Base-by-base conservation (phyloP, 306 rosid species). In the Mimosa bimucronata region DNA sequence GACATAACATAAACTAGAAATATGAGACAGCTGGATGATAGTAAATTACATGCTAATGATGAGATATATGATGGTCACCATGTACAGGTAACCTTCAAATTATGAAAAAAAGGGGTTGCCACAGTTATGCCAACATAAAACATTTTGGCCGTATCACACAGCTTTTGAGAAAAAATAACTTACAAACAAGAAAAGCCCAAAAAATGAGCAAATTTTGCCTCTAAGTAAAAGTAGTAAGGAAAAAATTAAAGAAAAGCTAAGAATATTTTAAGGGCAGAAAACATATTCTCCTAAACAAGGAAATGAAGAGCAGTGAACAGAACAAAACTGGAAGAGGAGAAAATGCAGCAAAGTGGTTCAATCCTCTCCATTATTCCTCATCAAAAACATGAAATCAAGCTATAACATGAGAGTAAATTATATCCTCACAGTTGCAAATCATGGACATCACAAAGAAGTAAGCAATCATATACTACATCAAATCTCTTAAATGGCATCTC, bases 31-130 rank as follows among this genome's bases (percentile, higher is more conserved):
- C 1, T 21, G 34, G 41, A 60, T n/a, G 12, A n/a, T 34, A 62
- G 9, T 40, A 75, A 40, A 58, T 16, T 40, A 15, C 44, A 75
- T 26, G 42, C 18, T 60, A 74, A 6, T 37, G 6, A 58, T 15
- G 29, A 38, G 31, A 60, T 41, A 19, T 60, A 26, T 28, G 29
- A 75, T 10, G 58, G 37, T 12, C 13, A 37, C 37, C 21, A 37
- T 9, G 58, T 26, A 61, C 18, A 60, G 5, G 28, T 26, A 60
- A 75, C 71, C 70, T 26, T 16, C 58, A 41, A 41, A 41, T 25
- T 9, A 58, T 58, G 57, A 60, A 40, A 57, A 41, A 2, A 58
- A 40, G 64, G 69, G 40, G n/a, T n/a, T 75, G 79, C 42, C 45
- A 40, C 16, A 12, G 41, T 26, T 18, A 21, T 60, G 18, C 57